A percentile compares a stretch with the other conserved stretches of the same genome.
Conservation (phyloP, 1,139 yeast species). For the Pichia sp. region DNA sequence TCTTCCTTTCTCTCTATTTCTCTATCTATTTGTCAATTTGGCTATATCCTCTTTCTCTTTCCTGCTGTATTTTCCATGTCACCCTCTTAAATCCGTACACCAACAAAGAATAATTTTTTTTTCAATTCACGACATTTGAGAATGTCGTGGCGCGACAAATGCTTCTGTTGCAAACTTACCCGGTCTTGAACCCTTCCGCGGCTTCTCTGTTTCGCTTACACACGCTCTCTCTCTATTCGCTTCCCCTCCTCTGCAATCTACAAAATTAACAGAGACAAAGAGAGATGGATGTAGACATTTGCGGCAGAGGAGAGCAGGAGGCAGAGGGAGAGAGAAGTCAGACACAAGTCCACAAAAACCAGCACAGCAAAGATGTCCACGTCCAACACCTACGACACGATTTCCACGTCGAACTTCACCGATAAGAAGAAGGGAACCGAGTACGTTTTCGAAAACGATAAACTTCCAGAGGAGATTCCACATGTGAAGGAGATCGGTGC, state of each 20-base stretch:
- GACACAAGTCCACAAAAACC: not conserved
- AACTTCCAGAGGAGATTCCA: constrained; percentile 68
- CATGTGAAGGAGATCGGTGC: constrained; percentile 88
- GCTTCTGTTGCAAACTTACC: not conserved
- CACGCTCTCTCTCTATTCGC: not conserved
- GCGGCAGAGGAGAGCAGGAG: not conserved
- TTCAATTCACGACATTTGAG: no score
- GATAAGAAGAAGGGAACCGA: constrained; percentile 33
- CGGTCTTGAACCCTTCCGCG: not conserved
- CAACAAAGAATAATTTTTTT: no score
- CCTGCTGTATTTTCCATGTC: no score
- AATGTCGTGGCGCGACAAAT: not conserved
- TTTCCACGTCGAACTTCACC: constrained; percentile 31
- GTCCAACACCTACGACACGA: constrained; percentile 32
- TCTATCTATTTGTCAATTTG: no score
- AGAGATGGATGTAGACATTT: not conserved
- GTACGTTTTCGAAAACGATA: constrained; percentile 35
- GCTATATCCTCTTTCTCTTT: no score
- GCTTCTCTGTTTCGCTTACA: not conserved
- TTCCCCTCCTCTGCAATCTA: constrained; percentile 7
- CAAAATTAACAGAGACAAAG: not conserved
- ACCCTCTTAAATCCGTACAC: no score
- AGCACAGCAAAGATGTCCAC: constrained; percentile 29
- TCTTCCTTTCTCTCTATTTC: no score
- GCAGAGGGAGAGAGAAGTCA: not conserved